Base-by-base conservation (phyloP, 345 rosid genomes). In the Stellera chamaejasme region DNA sequence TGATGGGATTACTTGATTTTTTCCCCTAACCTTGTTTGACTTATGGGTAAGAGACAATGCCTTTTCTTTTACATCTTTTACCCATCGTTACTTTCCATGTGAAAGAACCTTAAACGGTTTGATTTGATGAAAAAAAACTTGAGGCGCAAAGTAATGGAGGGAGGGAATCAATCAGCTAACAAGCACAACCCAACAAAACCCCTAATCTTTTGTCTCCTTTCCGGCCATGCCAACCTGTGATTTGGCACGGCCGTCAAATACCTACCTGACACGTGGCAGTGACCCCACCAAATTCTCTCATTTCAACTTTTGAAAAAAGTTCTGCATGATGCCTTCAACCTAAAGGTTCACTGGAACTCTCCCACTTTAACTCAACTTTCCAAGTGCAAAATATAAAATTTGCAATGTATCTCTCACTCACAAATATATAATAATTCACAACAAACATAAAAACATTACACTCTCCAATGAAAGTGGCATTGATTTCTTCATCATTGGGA, bases 401-500 rank as follows among this genome's bases (percentile, higher is more conserved):
- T 13, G 19, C 43, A 48, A 19, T 19, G 23, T 26, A 32, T 32
- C 39, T 32, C 41, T 59, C 49, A 6, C 41, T 2, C 3, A 6
- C 1, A 36, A 28, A 53, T 53, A 53, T 53, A n/a, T 45, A 52
- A 32, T 32, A 32, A 32, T 5, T 32, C 39, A 3, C 39, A 32
- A 2, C 9, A 19, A 4, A 32, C 39, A 32, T 3, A 43, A 57
- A 27, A 27, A 10, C 19, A 60, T 39, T 73, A 45, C 64, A 15
- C 64, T 63, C 79, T 55, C 72, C 64, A 69, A 50, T 57, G 28
- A 68, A 65, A 60, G 66, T 46, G 55, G 13, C 72, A 67, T 77
- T 77, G 77, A 64, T 72, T 77, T 69, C 75, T 72, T 72, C 77
- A 81, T 79, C 86, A 83, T 74, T 79, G 61, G 61, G 61, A 63